Conservation (phyloP, 306 rosid genomes). For the Quercus bicolor region DNA sequence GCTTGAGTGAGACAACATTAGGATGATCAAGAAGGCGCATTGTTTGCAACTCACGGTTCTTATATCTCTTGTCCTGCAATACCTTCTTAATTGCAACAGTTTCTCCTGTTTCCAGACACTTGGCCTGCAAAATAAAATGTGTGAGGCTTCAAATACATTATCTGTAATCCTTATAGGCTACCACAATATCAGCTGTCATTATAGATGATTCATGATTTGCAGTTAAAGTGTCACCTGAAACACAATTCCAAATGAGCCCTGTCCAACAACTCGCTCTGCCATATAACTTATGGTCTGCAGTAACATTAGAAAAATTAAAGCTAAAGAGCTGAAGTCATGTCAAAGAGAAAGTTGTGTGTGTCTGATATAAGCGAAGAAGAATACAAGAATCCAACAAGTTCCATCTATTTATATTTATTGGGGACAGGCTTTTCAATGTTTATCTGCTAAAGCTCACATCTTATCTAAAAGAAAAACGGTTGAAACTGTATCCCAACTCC, state of each 20-base stretch:
- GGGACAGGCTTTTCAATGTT: neutral
- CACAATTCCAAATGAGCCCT: conserved; percentile 70
- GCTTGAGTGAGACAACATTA: conserved; percentile 66
- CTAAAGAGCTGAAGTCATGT: neutral
- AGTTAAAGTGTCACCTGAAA: conserved; percentile 46
- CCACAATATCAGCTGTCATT: neutral
- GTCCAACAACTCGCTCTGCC: conserved; percentile 78
- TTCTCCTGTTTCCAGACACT: conserved; percentile 67
- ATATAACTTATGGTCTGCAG: conserved; percentile 65
- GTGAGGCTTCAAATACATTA: conserved; percentile 1
- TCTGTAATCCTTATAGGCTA: neutral
- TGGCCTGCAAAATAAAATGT: conserved; percentile 48
- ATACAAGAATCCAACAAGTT: neutral
- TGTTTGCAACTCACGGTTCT: conserved; percentile 72
- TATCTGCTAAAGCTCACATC: neutral
- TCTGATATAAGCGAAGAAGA: neutral
- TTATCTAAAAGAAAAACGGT: neutral
- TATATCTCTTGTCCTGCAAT: conserved; percentile 64
- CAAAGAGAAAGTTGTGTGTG: neutral
- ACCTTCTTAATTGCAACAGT: conserved; percentile 68
- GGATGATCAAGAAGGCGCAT: conserved; percentile 82
- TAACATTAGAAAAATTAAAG: neutral
- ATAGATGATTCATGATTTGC: neutral
- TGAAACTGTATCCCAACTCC: neutral
- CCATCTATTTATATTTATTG: neutral